These are phyloP conservation scores for Blastocystis sp. DNA, from an alignment of 352 stramenopile species.

Conservation along the genomic window DNA sequence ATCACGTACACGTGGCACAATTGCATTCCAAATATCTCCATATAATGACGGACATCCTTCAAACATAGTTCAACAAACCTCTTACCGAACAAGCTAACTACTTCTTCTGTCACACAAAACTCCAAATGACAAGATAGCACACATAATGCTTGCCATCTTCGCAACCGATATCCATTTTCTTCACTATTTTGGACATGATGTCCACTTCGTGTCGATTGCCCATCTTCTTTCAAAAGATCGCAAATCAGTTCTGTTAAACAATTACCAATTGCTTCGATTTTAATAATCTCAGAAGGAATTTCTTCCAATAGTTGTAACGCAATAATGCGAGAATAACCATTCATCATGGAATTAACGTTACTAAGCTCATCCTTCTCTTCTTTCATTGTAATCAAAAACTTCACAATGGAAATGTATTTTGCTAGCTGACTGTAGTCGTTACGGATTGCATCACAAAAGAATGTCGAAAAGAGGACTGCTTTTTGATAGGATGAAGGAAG, in stretches of 20 bases:
- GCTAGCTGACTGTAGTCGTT: background rate
- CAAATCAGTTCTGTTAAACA: background rate
- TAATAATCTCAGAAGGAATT: background rate
- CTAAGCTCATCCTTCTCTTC: slow-evolving; percentile 39
- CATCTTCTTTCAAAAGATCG: background rate
- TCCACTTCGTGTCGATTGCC: background rate
- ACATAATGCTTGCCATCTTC: slow-evolving; percentile 31
- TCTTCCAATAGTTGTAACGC: slow-evolving; percentile 6
- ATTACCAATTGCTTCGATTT: background rate
- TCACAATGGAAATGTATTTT: background rate
- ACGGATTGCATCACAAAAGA: background rate
- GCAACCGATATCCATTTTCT: slow-evolving; percentile 30
- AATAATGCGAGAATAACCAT: background rate
- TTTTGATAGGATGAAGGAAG: background rate
- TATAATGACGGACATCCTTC: slow-evolving; percentile 23
- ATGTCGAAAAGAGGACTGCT: background rate
- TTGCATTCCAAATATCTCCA: slow-evolving; percentile 1
- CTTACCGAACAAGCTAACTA: background rate
- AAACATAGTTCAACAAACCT: background rate
- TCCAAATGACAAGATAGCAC: background rate
- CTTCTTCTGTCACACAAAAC: background rate
- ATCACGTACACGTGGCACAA: background rate
- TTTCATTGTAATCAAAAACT: slow-evolving; percentile 12
- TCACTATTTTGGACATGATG: slow-evolving; percentile 48
- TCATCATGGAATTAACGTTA: background rate